These are phyloP conservation scores for Platanthera zijinensis DNA, from an alignment of 106 monocot species.

Conservation along the genomic window DNA sequence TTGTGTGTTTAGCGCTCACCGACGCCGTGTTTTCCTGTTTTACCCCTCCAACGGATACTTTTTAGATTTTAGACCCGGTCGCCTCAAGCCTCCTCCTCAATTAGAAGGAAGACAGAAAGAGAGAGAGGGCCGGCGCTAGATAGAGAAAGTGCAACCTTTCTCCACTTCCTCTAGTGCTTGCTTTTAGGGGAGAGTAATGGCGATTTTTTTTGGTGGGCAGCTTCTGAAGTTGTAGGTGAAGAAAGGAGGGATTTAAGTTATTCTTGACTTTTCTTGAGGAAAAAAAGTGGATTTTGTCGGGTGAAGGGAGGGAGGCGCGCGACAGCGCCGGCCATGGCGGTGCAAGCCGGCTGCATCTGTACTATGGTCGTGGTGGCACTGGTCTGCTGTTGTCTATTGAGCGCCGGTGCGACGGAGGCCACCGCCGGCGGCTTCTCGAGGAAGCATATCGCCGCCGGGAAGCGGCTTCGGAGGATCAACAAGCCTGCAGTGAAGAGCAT, in stretches of 20 bases:
- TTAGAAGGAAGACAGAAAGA: background rate
- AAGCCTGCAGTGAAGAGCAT: slow-evolving; percentile 65
- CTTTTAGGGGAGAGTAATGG: background rate
- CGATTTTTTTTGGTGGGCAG: background rate
- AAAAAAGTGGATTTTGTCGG: background rate
- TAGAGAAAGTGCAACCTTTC: background rate
- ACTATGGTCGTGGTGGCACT: background rate
- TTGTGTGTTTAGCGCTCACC: background rate
- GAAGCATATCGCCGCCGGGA: slow-evolving; percentile 21
- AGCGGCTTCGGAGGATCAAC: slow-evolving; percentile 60
- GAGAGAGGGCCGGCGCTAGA: background rate
- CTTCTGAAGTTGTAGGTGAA: background rate
- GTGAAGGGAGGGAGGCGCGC: slow-evolving; percentile 12
- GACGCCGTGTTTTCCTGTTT: background rate
- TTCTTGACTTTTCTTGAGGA: background rate
- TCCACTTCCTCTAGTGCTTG: background rate
- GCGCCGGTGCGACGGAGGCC: slow-evolving; percentile 12
- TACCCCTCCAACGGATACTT: slow-evolving; percentile 11
- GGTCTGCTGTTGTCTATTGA: slow-evolving; percentile 16
- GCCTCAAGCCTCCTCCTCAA: background rate
- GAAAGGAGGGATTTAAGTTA: background rate
- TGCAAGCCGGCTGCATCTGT: background rate
- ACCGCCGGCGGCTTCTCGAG: background rate
- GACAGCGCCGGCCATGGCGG: slow-evolving; percentile 8
- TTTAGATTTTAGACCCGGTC: background rate